Base-by-base conservation (phyloP, 805 yeast genomes). In the Myxozyma neglecta region DNA sequence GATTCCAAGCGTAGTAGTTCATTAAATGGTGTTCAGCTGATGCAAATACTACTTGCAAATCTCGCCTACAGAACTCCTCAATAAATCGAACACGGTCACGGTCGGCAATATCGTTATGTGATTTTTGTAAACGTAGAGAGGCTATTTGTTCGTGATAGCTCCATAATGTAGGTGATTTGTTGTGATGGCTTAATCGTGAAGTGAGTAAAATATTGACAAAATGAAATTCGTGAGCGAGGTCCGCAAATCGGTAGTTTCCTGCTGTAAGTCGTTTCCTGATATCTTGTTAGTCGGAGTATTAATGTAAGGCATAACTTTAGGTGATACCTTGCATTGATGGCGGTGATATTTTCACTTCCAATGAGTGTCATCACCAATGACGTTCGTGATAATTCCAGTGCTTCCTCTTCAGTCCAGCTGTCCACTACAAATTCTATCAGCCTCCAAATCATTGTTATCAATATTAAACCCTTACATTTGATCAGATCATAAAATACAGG, bases 1-100 rank as follows among this genome's bases (percentile, higher is more conserved):
- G 73, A n/a, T 72, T 68, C 77, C 81, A 76, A 0, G 84, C 83
- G 57, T 81, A 82, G 67, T 82, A 82, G 68, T 81, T 83, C 47
- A 75, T 68, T 9, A 78, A 79, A 65, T 82, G 86, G 11, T 69
- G 61, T 29, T 61, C 68, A 0, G 76, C 76, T 0, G 85, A 79
- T 8, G 52, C 53, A 1, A 72, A 57, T 1, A 81, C 73, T 1
- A 71, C 57, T 14, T 56, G 58, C 37, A 71, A 54, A 61, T 77
- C 65, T 7, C 18, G 6, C 24, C 56, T 49, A 39, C 65, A 62
- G 11, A 59, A 20, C 1, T 52, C 50, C 32, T 62, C 65, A 16
- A 61, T 47, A 39, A 24, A 39, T n/a, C 32, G 29, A 10, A 51
- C 51, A 6, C 49, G 51, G 13, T 60, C 46, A 16, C 48, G 37